A percentile compares a stretch with the other conserved stretches of the same genome.
phyloP scores from a whole-genome alignment of 1,284 basidiomycete species.

The Heliocybe sulcata region DNA sequence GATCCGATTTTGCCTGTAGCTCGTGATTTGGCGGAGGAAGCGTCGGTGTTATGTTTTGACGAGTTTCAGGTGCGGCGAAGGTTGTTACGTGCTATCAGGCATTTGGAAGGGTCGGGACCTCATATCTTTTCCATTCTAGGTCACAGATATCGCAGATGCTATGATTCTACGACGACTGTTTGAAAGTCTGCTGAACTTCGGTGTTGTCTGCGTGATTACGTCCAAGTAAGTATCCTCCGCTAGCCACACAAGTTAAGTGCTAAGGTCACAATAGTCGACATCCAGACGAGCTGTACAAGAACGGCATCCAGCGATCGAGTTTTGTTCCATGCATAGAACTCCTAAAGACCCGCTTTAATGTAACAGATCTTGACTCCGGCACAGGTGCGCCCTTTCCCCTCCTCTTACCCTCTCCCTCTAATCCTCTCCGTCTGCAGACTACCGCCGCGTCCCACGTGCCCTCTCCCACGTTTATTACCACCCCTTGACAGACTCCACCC shows the following conservation, averaged over 20 bases:
- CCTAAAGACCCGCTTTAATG: slow-evolving; percentile 80
- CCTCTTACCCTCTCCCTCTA: neutral
- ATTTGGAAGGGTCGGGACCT: neutral
- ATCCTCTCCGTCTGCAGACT: slow-evolving; percentile 51
- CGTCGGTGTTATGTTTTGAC: slow-evolving; percentile 90
- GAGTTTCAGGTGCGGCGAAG: slow-evolving; percentile 80
- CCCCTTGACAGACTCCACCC: slow-evolving; percentile 65
- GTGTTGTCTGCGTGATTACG: slow-evolving; percentile 93
- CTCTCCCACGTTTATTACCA: slow-evolving; percentile 90
- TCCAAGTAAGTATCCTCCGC: slow-evolving; percentile 95
- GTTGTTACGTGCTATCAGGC: slow-evolving; percentile 1
- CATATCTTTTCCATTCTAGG: slow-evolving; percentile 33
- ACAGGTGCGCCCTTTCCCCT: slow-evolving; percentile 53
- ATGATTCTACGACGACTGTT: slow-evolving; percentile 94
- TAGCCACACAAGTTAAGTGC: too few relatives aligned
- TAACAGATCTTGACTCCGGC: slow-evolving; percentile 91
- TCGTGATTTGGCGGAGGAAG: slow-evolving; percentile 80
- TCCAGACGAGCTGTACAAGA: slow-evolving; percentile 97
- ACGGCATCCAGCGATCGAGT: slow-evolving; percentile 95
- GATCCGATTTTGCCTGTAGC: slow-evolving; percentile 90
- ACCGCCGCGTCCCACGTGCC: slow-evolving; percentile 84
- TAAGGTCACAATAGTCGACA: slow-evolving; percentile 65
- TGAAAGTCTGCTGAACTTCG: slow-evolving; percentile 79
- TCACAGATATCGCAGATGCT: slow-evolving; percentile 97
- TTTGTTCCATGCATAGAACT: slow-evolving; percentile 96